A percentile compares a stretch with the other conserved stretches of the same genome.
Conservation (phyloP, 495 filamentous ascomycete species). For the Hypomontagnella submonticulosa region DNA sequence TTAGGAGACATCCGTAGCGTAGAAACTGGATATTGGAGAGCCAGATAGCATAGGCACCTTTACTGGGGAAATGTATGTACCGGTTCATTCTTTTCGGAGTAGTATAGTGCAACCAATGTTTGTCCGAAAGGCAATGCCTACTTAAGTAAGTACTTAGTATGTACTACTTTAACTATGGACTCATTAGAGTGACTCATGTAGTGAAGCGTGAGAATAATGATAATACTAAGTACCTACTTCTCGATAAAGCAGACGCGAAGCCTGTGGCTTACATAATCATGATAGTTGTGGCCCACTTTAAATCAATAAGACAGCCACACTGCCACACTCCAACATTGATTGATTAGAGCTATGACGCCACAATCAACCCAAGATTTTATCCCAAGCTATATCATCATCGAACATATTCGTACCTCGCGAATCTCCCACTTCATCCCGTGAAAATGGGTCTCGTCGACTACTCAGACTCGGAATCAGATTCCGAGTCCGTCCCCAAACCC, state of each 20-base stretch:
- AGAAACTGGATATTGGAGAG: no score
- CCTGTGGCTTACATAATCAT: not conserved
- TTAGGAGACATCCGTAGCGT: no score
- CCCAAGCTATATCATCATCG: constrained; percentile 22
- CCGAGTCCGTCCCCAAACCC: constrained; percentile 66
- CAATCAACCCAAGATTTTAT: constrained; percentile 22
- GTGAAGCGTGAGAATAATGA: not conserved
- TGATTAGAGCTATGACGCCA: constrained; percentile 36
- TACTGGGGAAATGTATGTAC: no score
- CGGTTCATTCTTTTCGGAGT: no score
- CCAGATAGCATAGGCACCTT: no score
- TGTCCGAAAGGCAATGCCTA: no score
- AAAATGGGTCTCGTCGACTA: constrained; percentile 83
- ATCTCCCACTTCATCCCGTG: constrained; percentile 1
- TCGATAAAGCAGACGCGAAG: no score
- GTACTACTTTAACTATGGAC: no score
- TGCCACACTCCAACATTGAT: not conserved
- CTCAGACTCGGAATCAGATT: constrained; percentile 82
- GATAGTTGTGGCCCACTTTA: not conserved
- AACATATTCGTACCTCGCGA: constrained; percentile 1
- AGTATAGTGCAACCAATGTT: no score
- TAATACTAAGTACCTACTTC: no score
- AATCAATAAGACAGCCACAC: constrained; percentile 18
- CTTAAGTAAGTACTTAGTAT: no score
- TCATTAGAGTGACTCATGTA: no score